Conservation (phyloP, 768 basidiomycete genomes). For the Lentinula guzmanii region DNA sequence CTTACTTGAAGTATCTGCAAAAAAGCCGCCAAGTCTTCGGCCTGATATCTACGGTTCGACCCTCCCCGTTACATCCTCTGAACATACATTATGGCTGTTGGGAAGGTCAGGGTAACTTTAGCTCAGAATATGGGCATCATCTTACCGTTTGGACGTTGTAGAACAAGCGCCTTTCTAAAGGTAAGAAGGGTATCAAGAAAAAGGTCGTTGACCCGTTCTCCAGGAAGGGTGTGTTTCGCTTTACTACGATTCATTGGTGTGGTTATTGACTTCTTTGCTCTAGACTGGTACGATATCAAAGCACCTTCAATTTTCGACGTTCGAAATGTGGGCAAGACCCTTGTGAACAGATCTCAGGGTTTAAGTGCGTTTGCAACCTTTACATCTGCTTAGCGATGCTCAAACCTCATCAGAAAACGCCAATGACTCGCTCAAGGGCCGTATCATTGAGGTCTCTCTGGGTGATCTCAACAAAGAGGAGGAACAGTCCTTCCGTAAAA, state of each 20-base stretch:
- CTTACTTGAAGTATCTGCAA: slow-evolving; percentile 20
- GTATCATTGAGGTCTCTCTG: slow-evolving; percentile 92
- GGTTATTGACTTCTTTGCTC: background rate
- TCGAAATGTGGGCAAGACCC: slow-evolving; percentile 96
- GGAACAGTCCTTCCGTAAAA: slow-evolving; percentile 99
- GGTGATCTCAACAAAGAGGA: slow-evolving; percentile 99
- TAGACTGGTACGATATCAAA: slow-evolving; percentile 99
- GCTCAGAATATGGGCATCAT: background rate
- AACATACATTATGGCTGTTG: slow-evolving; percentile 73
- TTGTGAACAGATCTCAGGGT: slow-evolving; percentile 97
- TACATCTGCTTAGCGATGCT: slow-evolving; percentile 8
- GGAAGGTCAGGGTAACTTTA: slow-evolving; percentile 53
- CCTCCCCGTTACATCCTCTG: slow-evolving; percentile 30
- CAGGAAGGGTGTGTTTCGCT: slow-evolving; percentile 72
- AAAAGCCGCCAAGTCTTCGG: slow-evolving; percentile 7
- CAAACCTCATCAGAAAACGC: slow-evolving; percentile 72
- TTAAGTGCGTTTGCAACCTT: slow-evolving; percentile 64
- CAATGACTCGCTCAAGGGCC: slow-evolving; percentile 96
- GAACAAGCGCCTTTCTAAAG: slow-evolving; percentile 98
- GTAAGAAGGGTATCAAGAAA: slow-evolving; percentile 99
- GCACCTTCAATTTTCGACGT: slow-evolving; percentile 97
- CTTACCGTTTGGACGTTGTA: slow-evolving; percentile 24
- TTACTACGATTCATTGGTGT: background rate
- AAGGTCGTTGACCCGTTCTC: slow-evolving; percentile 99
- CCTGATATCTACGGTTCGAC: slow-evolving; percentile 27